A percentile compares a stretch with the other conserved stretches of the same genome.
phyloP scores from a whole-genome alignment of 306 rosid genomes.

The Benincasa hispida region DNA sequence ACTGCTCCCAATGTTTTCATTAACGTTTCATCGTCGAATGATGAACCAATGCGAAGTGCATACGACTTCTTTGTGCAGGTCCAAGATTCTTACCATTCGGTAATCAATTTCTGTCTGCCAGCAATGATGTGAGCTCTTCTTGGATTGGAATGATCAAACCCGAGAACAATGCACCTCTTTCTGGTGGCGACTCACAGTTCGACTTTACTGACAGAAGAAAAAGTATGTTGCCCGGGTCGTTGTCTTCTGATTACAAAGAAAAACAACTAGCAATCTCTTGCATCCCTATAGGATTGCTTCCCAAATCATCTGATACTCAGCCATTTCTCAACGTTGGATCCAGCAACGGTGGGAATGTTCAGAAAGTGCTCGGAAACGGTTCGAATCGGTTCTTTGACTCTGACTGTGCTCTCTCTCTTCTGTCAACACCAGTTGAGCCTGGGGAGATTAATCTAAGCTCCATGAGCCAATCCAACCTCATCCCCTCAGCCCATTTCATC shows the following conservation, averaged over 20 bases:
- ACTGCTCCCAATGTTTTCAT: not conserved
- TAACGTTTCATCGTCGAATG: not conserved
- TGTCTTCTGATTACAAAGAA: constrained; percentile 10
- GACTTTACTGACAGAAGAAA: constrained; percentile 8
- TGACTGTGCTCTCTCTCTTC: constrained; percentile 57
- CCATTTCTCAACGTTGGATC: constrained; percentile 7
- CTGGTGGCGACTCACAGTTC: constrained; percentile 3
- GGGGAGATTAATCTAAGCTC: constrained; percentile 24
- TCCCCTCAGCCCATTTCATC: constrained; percentile 8
- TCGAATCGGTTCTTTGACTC: constrained; percentile 15
- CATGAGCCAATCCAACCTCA: constrained; percentile 19
- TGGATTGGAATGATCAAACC: constrained; percentile 13
- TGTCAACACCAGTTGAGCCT: constrained; percentile 34
- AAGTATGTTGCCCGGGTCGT: constrained; percentile 7
- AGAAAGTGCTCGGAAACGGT: constrained; percentile 13
- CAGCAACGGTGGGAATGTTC: constrained; percentile 12
- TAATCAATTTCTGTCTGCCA: constrained; percentile 14
- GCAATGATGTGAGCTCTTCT: constrained; percentile 16
- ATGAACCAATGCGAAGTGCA: not conserved
- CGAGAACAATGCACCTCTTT: constrained; percentile 8
- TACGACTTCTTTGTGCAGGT: constrained; percentile 5
- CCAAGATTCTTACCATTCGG: constrained; percentile 20
- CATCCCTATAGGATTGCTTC: not conserved
- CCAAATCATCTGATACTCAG: constrained; percentile 8
- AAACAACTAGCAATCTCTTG: constrained; percentile 16